phyloP scores from a whole-genome alignment of 495 filamentous ascomycete genomes.

The Trichoderma erinaceum region DNA sequence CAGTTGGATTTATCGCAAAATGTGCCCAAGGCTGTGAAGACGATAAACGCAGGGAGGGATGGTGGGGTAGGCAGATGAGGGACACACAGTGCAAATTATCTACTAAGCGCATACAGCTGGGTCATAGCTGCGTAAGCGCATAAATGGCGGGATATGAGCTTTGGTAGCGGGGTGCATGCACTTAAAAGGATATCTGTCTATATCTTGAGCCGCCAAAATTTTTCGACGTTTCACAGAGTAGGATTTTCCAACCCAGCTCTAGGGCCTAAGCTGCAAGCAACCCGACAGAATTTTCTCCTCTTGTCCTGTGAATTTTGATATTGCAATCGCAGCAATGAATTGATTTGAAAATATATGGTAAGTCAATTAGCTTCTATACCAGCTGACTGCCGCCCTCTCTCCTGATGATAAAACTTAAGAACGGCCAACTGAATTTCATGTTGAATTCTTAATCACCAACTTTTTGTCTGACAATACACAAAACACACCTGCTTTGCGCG shows the following conservation, averaged over 20 bases:
- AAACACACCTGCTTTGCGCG: background rate
- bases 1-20: constrained; percentile 8
- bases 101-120: background rate
- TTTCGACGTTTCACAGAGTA: constrained; percentile 1
- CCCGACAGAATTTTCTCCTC: background rate
- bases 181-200: background rate
- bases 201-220: constrained; percentile 5
- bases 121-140: background rate
- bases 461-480: constrained; percentile 16
- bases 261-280: background rate
- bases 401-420: constrained; percentile 52
- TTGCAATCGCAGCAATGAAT: background rate
- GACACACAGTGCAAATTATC: constrained; percentile 1
- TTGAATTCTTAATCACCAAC: constrained; percentile 31
- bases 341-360: background rate
- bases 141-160: background rate
- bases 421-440: constrained; percentile 55
- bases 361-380: background rate
- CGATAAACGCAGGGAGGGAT: constrained; percentile 3
- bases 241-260: background rate
- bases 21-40: constrained; percentile 12
- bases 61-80: constrained; percentile 5
- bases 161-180: background rate
- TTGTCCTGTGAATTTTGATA: background rate
- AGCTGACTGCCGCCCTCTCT: constrained; percentile 5